phyloP scores from a whole-genome alignment of 352 stramenopile genomes.

The Phytopythium helicoides region DNA sequence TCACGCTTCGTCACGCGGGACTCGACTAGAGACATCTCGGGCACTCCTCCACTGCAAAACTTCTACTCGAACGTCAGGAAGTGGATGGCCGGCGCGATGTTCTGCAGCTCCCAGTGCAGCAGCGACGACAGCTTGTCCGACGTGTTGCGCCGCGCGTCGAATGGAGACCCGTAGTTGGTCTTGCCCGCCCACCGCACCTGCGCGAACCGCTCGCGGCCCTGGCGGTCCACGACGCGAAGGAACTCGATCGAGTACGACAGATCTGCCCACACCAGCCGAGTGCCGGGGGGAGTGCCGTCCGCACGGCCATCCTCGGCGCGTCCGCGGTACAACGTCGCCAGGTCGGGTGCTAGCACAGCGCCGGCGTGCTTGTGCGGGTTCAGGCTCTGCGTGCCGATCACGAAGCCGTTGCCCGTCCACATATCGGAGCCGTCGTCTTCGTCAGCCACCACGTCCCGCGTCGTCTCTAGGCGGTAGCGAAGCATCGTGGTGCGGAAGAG shows the following conservation, averaged over 20 bases:
- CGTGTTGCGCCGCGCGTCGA: constrained; percentile 44
- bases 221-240: constrained; percentile 27
- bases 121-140: constrained; percentile 44
- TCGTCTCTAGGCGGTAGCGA: constrained; percentile 43
- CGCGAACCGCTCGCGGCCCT: constrained; percentile 21
- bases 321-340: constrained; percentile 4
- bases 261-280: constrained; percentile 39
- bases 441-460: constrained; percentile 8
- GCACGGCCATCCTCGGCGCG: constrained; percentile 10
- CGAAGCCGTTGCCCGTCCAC: constrained; percentile 22
- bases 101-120: constrained; percentile 45
- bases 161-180: constrained; percentile 47
- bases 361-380: constrained; percentile 30
- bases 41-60: too few relatives aligned
- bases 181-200: constrained; percentile 44
- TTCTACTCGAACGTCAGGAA: constrained; percentile 13
- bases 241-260: constrained; percentile 44
- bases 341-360: constrained; percentile 27
- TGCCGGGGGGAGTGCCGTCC: constrained; percentile 5
- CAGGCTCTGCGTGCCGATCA: constrained; percentile 54
- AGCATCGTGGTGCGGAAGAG: constrained; percentile 50
- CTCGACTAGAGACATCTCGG: too few relatives aligned
- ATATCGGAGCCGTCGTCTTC: constrained; percentile 6
- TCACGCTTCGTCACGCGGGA: too few relatives aligned
- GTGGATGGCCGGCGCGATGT: constrained; percentile 34